Evolutionary conservation across 352 stramenopile species (phyloP), one percentile per base, ranked within the genome.

Genomic region (Globisporangium nodosum): DNA sequence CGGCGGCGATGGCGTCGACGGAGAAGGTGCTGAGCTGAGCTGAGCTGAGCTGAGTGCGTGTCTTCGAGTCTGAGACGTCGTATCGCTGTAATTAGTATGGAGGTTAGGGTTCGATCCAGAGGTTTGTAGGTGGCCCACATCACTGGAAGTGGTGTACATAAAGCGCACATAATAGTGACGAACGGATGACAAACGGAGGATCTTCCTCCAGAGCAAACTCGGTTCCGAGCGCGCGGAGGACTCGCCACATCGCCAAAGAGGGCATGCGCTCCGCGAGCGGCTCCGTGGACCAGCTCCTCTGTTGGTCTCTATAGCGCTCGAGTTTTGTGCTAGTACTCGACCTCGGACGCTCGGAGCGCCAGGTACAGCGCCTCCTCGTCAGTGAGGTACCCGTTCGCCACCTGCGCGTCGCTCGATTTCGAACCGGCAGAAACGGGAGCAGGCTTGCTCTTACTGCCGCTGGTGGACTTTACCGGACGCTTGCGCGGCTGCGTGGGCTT

Each of bases 301-400:
- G 24, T 27, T 27, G 24, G 24, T 27, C 24, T 27, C 24, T 27
- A 27, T 31, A 20, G 20, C 3, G 11, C 11, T 50, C 48, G 27
- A 50, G 7, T 18, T 35, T 16, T 61, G 7, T 65, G 61, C 53
- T 16, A 65, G 7, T 65, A 65, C 53, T 65, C 60, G 53, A 65
- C 49, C 20, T 65, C 60, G 8, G 60, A 65, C n/a, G 60, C 54
- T 40, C 54, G 60, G 7, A 65, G 49, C 47, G 60, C 60, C 48
- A 65, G 18, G 40, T 61, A 65, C 60, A 65, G 31, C 54, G 60
- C 60, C 35, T 65, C 60, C 40, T 65, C 53, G 30, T 65, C 60
- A 39, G 60, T 61, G 39, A 65, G 54, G 60, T 61, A 65, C 11
- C 60, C 60, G 37, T 49, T 63, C 3, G 43, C 60, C 15, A 30